Base-by-base conservation (phyloP, 2,329 filamentous ascomycete genomes). In the Pseudohalonectria lignicola region DNA sequence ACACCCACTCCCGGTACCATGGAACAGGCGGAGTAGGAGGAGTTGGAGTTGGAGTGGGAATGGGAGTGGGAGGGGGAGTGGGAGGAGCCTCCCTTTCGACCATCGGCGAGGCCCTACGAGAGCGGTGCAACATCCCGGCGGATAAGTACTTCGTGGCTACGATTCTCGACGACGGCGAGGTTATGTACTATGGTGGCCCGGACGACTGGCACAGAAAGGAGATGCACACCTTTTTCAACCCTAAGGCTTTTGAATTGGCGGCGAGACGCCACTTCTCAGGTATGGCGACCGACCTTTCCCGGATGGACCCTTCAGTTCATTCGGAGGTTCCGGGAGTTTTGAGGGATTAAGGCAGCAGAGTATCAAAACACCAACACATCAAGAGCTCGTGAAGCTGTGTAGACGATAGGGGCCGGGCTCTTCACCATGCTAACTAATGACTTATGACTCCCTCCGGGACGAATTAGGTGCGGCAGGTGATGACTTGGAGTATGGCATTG, bases 131-230 rank as follows among this genome's bases (percentile, higher is more conserved):
- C 28, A 70, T 76, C 33, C 62, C 66, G 2, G 64, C 63, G 10
- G 61, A 64, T 37, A 58, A 59, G 42, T 76, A 68, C 49, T 74
- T 76, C 44, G 58, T 76, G 25, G 69, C 66, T 10, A 64, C 63
- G 2, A 55, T 72, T 30, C 56, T 62, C 26, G 66, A 72, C 20
- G 66, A 70, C 41, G 67, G 67, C 16, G 57, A 60, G 13, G 49
- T 60, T 2, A 58, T 61, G 40, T 68, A 61, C 4, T 71, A 69
- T 39, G 59, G 63, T 3, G 66, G 65, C 3, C 65, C 67, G 1
- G 55, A 59, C 13, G 51, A 55, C 30, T 53, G 26, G 28, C 26
- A 31, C 26, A 31, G 31, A 18, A 37, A 17, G 23, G 35, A 37
- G 12, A 19, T 34, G 31, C 3, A 17, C 9, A 19, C 31, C 8